Base-by-base conservation (phyloP, 2,329 filamentous ascomycete species). In the Aureobasidium sp. region DNA sequence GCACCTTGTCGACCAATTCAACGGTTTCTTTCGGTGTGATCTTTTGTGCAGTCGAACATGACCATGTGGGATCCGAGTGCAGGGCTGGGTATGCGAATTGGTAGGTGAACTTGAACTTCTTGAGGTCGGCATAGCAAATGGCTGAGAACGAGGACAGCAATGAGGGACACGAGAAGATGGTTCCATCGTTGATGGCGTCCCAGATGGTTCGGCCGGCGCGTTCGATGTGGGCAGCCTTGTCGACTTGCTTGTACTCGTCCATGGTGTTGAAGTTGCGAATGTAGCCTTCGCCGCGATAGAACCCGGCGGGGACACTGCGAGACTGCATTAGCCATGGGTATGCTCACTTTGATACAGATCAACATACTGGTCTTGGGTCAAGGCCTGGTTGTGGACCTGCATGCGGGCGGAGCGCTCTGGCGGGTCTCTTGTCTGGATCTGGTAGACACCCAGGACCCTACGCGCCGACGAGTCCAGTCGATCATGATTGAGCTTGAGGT, bases 41-140 rank as follows among this genome's bases (percentile, higher is more conserved):
- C 53, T 75, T 74, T 20, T 31, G 25, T 8, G 36, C 20, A 5
- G 22, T 48, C 8, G 47, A 55, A 37, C 48, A 49, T 1, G 48
- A 41, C 94, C 94, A 99, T 31, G 82, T 80, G 1, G 91, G 90
- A 61, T 93, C 87, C 4, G 93, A 96, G 72, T 96, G 92, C 48
- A 99, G 81, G 17, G 93, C 91, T 0, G 94, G 94, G 70, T 96
- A 99, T 5, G 89, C 93, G 75, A 97, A 97, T 86, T 95, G 96
- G 76, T 97, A 97, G n/a, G 88, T 91, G 73, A 97, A 97, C 65
- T 87, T 90, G 78, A 97, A 97, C 72, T 95, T 97, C 75, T 99
- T 99, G 37, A 99, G 82, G 72, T 99, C 93, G 65, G 94, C 93
- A 73, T 90, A 99, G 17, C 91, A 96, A 49, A 97, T 85, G 63